A percentile compares a stretch with the other conserved stretches of the same genome.
These are phyloP conservation scores for Aspergillus felis DNA, from an alignment of 2,329 filamentous ascomycete genomes.

Conservation along the genomic window DNA sequence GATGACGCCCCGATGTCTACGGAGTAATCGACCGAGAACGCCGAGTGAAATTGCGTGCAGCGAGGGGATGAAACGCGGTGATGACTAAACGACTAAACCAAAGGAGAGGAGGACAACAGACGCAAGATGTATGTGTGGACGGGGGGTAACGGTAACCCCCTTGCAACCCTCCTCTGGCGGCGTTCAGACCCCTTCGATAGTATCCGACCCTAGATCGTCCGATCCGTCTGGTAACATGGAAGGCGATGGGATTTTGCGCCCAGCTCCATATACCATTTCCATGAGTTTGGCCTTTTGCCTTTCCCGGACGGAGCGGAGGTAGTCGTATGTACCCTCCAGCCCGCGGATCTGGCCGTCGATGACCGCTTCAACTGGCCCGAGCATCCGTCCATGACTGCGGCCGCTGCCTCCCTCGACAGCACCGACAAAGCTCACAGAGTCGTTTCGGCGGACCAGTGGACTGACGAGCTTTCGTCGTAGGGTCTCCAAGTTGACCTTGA, in stretches of 20 bases:
- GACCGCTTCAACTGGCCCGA: constrained; percentile 55
- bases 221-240: constrained; percentile 22
- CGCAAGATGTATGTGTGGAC: not conserved
- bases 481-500: constrained; percentile 85
- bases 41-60: not conserved
- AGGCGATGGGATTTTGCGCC: constrained; percentile 25
- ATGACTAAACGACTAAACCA: not conserved
- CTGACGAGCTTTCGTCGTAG: constrained; percentile 77
- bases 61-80: not conserved
- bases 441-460: constrained; percentile 70
- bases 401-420: constrained; percentile 22
- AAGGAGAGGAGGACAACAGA: not conserved
- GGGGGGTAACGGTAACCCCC: not conserved
- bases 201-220: constrained; percentile 13
- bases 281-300: constrained; percentile 79
- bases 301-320: constrained; percentile 70
- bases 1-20: not conserved
- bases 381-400: constrained; percentile 49
- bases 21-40: not conserved
- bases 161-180: not conserved
- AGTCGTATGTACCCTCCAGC: constrained; percentile 72
- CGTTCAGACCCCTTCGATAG: constrained; percentile 12
- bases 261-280: constrained; percentile 68
- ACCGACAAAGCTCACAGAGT: constrained; percentile 43
- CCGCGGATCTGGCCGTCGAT: constrained; percentile 79